Percentiles rank a stretch among this genome's conserved stretches.
These are phyloP conservation scores for Annulohypoxylon moriforme DNA, from an alignment of 495 filamentous ascomycete genomes.

Conservation along the genomic window DNA sequence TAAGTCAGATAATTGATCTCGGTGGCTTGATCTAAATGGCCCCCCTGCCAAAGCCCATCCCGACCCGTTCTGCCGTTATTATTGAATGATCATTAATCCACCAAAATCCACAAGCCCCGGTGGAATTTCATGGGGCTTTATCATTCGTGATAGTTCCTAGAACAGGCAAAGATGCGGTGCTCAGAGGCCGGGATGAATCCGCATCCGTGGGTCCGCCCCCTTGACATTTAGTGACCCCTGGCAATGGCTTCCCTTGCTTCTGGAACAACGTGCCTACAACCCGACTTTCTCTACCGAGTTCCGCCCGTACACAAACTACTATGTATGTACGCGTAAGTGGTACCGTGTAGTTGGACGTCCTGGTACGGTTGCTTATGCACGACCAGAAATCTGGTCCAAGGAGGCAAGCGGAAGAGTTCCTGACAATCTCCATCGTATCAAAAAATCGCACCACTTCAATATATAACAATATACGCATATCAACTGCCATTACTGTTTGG, in stretches of 20 bases:
- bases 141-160: slow-evolving; percentile 35
- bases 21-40: slow-evolving; percentile 21
- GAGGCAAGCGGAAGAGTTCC: slow-evolving; percentile 17
- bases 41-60: slow-evolving; percentile 20
- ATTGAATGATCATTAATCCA: slow-evolving; percentile 1
- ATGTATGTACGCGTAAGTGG: not conserved
- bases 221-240: slow-evolving; percentile 21
- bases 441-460: not conserved
- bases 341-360: slow-evolving; percentile 4
- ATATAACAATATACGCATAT: not conserved
- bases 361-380: slow-evolving; percentile 2
- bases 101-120: slow-evolving; percentile 19
- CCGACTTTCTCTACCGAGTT: slow-evolving; percentile 31
- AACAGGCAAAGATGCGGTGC: slow-evolving; percentile 32
- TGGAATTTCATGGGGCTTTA: slow-evolving; percentile 31
- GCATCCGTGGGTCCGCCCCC: slow-evolving; percentile 27
- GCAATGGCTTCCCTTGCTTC: slow-evolving; percentile 39
- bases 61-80: slow-evolving; percentile 21
- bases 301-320: slow-evolving; percentile 15
- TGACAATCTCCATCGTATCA: slow-evolving; percentile 11
- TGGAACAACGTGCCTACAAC: slow-evolving; percentile 42
- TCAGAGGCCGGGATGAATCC: slow-evolving; percentile 27
- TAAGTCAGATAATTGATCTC: slow-evolving; percentile 4
- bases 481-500: not conserved
- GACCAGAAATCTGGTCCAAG: slow-evolving; percentile 1